A percentile compares a stretch with the other conserved stretches of the same genome.
Evolutionary conservation across 2,329 filamentous ascomycete species (phyloP).

Genomic region (Penicillium sumatraense): DNA sequence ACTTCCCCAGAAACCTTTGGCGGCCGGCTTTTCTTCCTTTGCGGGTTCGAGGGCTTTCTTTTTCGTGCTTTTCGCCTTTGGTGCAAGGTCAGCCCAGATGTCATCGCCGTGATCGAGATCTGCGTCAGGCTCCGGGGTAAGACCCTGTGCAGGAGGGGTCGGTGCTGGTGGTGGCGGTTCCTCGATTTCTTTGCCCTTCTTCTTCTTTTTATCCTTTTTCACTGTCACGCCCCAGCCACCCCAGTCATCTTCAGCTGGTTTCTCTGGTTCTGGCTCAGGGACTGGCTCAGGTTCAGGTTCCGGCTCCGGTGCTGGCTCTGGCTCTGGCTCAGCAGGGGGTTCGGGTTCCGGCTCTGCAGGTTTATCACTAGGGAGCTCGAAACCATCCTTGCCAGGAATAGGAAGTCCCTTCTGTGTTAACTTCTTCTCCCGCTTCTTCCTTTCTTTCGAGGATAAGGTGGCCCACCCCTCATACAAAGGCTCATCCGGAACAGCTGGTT

Average conservation of each 20-base stretch:
- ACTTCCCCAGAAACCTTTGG: slow-evolving; percentile 50
- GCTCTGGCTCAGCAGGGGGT: slow-evolving; percentile 15
- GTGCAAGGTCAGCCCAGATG: slow-evolving; percentile 43
- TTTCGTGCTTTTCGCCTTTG: slow-evolving; percentile 42
- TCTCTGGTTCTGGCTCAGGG: slow-evolving; percentile 23
- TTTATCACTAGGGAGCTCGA: slow-evolving; percentile 28
- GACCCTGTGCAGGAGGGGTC: slow-evolving; percentile 51
- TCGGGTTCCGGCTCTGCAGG: slow-evolving; percentile 26
- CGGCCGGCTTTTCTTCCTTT: slow-evolving; percentile 44
- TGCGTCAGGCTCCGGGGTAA: slow-evolving; percentile 44
- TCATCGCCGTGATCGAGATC: slow-evolving; percentile 40
- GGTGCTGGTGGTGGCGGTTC: slow-evolving; percentile 54
- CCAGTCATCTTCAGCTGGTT: slow-evolving; percentile 34
- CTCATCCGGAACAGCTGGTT: slow-evolving; percentile 36
- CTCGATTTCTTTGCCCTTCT: slow-evolving; percentile 50
- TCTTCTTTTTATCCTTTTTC: slow-evolving; percentile 42
- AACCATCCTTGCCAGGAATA: slow-evolving; percentile 33
- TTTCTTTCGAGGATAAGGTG: slow-evolving; percentile 45
- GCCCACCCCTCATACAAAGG: slow-evolving; percentile 42
- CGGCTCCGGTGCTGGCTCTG: slow-evolving; percentile 24
- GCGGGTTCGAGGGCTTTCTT: slow-evolving; percentile 30
- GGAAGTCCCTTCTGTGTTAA: slow-evolving; percentile 33
- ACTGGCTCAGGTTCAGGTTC: slow-evolving; percentile 32
- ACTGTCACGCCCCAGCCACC: slow-evolving; percentile 28
- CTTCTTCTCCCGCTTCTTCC: slow-evolving; percentile 49